Percentiles rank a stretch among this genome's conserved stretches.
phyloP scores from a whole-genome alignment of 1,139 yeast species.

The Pichia inconspicua region DNA sequence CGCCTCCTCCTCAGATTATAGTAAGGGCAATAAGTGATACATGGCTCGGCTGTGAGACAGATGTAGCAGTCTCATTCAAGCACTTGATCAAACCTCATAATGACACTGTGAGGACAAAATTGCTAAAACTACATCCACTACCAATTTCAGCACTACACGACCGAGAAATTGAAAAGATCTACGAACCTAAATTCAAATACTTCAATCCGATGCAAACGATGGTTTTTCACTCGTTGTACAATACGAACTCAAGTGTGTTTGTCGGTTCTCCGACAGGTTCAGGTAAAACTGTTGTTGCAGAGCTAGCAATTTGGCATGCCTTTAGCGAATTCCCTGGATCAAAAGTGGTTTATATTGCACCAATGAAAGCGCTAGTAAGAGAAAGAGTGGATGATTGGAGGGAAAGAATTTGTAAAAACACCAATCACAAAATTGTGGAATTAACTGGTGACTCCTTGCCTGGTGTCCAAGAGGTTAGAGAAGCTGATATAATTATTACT shows the following conservation, averaged over 20 bases:
- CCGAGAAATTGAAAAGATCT: slow-evolving; percentile 58
- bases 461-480: slow-evolving; percentile 74
- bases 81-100: slow-evolving; percentile 84
- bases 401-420: slow-evolving; percentile 49
- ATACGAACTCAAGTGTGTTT: slow-evolving; percentile 70
- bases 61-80: slow-evolving; percentile 77
- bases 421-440: slow-evolving; percentile 72
- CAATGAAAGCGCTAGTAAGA: slow-evolving; percentile 96
- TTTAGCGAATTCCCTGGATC: slow-evolving; percentile 72
- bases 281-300: slow-evolving; percentile 96
- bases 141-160: slow-evolving; percentile 78
- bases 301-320: slow-evolving; percentile 95
- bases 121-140: slow-evolving; percentile 74
- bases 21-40: slow-evolving; percentile 73
- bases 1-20: slow-evolving; percentile 80
- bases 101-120: slow-evolving; percentile 76
- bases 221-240: slow-evolving; percentile 86
- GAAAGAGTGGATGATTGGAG: slow-evolving; percentile 97
- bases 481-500: slow-evolving; percentile 87
- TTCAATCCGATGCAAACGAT: slow-evolving; percentile 99
- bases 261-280: slow-evolving; percentile 99
- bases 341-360: slow-evolving; percentile 91
- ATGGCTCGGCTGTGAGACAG: slow-evolving; percentile 84
- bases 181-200: slow-evolving; percentile 59
- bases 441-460: slow-evolving; percentile 96